Conservation (phyloP, 495 filamentous ascomycete genomes). For the Arthonia radiata region DNA sequence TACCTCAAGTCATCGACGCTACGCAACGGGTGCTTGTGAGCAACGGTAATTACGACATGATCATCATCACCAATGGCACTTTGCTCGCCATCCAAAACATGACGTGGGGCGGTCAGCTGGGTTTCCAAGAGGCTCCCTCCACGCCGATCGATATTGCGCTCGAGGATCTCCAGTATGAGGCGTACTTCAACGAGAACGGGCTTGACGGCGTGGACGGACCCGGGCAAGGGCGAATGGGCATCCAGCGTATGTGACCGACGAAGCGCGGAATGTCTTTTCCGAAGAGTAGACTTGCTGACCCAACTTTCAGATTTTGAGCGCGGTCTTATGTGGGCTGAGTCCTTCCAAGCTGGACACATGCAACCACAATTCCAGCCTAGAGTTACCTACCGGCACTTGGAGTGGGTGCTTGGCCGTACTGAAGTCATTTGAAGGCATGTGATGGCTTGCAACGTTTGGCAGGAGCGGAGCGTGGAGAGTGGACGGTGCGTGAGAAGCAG, state of each 20-base stretch:
- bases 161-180: constrained; percentile 8
- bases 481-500: too few relatives aligned
- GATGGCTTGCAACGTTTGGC: too few relatives aligned
- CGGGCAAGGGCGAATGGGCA: too few relatives aligned
- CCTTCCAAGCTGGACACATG: constrained; percentile 9
- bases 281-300: too few relatives aligned
- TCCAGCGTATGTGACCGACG: too few relatives aligned
- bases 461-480: too few relatives aligned
- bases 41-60: constrained; percentile 7
- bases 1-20: constrained; percentile 5
- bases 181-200: constrained; percentile 5
- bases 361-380: constrained; percentile 9
- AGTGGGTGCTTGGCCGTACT: background rate
- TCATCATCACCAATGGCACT: constrained; percentile 9
- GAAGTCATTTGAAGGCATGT: background rate
- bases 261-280: too few relatives aligned
- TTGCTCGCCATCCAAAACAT: constrained; percentile 10
- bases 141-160: constrained; percentile 6
- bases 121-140: constrained; percentile 6
- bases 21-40: background rate
- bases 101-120: constrained; percentile 7
- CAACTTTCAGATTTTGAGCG: constrained; percentile 14
- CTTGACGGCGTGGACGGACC: constrained; percentile 1
- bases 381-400: constrained; percentile 1
- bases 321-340: constrained; percentile 13